These are phyloP conservation scores for Magnolia changhungtana DNA, from an alignment of 164 flowering plant genomes.

Conservation along the genomic window DNA sequence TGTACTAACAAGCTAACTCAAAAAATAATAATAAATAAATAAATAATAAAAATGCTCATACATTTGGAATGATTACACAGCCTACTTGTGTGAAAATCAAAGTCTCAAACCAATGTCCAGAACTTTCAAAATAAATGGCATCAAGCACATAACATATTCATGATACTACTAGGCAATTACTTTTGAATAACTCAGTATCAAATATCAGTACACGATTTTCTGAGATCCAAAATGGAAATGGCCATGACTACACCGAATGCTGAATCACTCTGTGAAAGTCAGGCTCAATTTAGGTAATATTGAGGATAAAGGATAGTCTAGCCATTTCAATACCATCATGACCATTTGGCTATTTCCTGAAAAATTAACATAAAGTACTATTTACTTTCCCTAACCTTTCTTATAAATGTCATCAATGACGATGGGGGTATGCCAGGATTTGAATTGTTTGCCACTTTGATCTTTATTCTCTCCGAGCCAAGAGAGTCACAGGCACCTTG, in stretches of 20 bases:
- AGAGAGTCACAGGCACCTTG: conserved; percentile 59
- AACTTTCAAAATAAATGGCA: not conserved
- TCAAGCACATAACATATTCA: not conserved
- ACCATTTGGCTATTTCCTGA: not conserved
- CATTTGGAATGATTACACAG: not conserved
- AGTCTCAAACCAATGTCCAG: not conserved
- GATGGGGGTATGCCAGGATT: conserved; percentile 99
- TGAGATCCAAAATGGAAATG: not conserved
- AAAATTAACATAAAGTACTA: not conserved
- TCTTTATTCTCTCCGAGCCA: conserved; percentile 34
- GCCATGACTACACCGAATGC: not conserved
- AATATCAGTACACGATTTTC: not conserved
- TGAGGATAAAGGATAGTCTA: not conserved
- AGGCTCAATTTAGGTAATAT: not conserved
- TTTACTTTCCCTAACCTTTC: conserved; percentile 41
- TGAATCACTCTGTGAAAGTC: not conserved
- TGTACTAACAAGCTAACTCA: no score
- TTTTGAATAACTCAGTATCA: not conserved
- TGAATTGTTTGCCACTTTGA: conserved; percentile 51
- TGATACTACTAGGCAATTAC: not conserved
- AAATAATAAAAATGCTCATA: not conserved
- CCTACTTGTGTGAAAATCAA: not conserved
- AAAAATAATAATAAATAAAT: no score
- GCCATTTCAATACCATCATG: not conserved
- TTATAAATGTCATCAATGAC: conserved; percentile 82